phyloP scores from a whole-genome alignment of 2,329 filamentous ascomycete genomes.

The Diaporthe vaccinii region DNA sequence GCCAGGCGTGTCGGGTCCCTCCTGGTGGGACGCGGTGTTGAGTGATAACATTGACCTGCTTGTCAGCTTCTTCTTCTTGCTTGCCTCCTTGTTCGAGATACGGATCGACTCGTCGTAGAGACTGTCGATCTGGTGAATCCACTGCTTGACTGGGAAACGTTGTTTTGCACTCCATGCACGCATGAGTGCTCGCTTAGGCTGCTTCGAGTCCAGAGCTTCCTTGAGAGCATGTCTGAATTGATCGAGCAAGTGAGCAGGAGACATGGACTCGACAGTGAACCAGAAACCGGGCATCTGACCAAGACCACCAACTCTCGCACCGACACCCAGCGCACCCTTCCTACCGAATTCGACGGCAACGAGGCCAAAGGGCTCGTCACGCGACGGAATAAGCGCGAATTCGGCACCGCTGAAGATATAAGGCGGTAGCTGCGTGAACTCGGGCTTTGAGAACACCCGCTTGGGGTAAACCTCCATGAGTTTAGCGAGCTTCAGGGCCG shows the following conservation, averaged over 20 bases:
- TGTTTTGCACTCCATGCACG: slow-evolving; percentile 74
- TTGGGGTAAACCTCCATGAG: slow-evolving; percentile 77
- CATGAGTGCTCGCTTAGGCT: slow-evolving; percentile 70
- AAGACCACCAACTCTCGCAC: slow-evolving; percentile 73
- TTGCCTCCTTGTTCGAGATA: slow-evolving; percentile 53
- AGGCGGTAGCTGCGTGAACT: slow-evolving; percentile 75
- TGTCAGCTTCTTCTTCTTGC: slow-evolving; percentile 44
- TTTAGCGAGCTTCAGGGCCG: slow-evolving; percentile 71
- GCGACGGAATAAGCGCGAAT: slow-evolving; percentile 76
- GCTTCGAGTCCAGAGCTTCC: slow-evolving; percentile 68
- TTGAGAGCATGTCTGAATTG: slow-evolving; percentile 75
- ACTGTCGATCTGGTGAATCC: slow-evolving; percentile 73
- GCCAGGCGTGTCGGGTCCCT: slow-evolving; percentile 39
- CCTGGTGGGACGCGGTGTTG: slow-evolving; percentile 41
- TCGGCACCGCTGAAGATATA: slow-evolving; percentile 78
- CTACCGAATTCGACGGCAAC: slow-evolving; percentile 78
- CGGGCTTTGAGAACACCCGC: slow-evolving; percentile 75
- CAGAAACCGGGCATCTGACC: slow-evolving; percentile 79
- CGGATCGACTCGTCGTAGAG: slow-evolving; percentile 72
- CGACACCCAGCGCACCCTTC: slow-evolving; percentile 75
- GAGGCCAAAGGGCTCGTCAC: slow-evolving; percentile 78
- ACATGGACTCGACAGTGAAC: slow-evolving; percentile 76
- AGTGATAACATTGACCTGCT: slow-evolving; percentile 44
- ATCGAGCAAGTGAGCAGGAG: slow-evolving; percentile 71
- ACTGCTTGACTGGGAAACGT: slow-evolving; percentile 75